Base-by-base conservation (phyloP, 805 yeast species). In the Komagataella phaffii region DNA sequence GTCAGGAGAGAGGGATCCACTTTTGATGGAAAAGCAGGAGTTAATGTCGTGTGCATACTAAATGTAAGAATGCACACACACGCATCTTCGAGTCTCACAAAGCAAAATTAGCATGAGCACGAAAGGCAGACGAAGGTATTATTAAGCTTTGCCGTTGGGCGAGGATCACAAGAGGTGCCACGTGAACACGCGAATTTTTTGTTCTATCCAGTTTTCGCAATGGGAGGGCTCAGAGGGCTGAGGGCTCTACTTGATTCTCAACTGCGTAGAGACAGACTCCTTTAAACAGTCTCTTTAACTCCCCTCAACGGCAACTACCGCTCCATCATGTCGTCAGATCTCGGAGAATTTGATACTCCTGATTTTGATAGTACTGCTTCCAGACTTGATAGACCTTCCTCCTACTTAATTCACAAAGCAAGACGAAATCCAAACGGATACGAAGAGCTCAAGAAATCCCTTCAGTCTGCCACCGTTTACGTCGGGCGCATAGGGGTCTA, bases 401-500 rank as follows among this genome's bases (percentile, higher is more conserved):
- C 72, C 17, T 86, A 86, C 59, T 70, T 85, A 47, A 69, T 84
- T 55, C 75, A 77, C 53, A 83, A 83, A 61, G 91, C 91, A 1
- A 68, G 80, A 52, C 68, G 74, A 48, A 71, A 74, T 53, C 63
- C 69, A 2, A 64, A 70, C 55, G 82, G 83, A 0, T 72, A 81
- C 55, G 80, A 79, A 23, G 85, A 83, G 56, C 71, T 90, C 54
- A 77, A 83, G 58, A 74, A 75, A 56, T 78, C 93, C 1, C 72
- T 83, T 65, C 71, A 68, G 44, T 80, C 88, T 52, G 73, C 79
- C 24, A 90, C 98, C 0, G 77, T 93, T 3, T 93, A 93, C 61
- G 95, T 93, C 44, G 99, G 98, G 3, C 88, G 88, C 64, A 66
- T 93, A 36, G 83, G 95, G 2, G 87, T 88, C 58, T 86, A 83